phyloP scores from a whole-genome alignment of 768 basidiomycete genomes.

The Serendipita vermifera region DNA sequence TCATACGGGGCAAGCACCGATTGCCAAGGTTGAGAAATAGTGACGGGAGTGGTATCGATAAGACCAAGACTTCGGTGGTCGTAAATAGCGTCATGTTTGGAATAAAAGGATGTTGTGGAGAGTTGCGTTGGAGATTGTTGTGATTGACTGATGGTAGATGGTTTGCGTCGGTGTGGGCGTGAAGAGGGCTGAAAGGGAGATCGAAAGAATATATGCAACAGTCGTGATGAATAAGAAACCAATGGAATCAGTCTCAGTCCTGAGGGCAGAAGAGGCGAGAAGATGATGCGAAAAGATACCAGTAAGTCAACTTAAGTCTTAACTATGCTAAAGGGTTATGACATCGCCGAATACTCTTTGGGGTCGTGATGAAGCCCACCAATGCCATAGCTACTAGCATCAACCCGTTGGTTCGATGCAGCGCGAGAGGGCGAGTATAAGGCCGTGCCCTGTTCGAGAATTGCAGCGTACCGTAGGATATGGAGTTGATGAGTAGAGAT shows the following conservation, averaged over 20 bases:
- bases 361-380: no score
- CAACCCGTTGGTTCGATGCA: neutral
- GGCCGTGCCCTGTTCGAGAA: neutral
- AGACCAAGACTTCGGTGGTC: neutral
- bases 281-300: neutral
- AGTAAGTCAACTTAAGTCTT: neutral
- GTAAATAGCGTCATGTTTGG: neutral
- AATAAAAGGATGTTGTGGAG: neutral
- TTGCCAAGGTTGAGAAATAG: neutral
- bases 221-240: neutral
- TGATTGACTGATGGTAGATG: neutral
- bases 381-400: neutral
- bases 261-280: constrained; percentile 1
- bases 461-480: constrained; percentile 5
- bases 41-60: neutral
- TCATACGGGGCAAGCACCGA: neutral
- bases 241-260: neutral
- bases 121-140: neutral
- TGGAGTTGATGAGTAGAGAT: neutral
- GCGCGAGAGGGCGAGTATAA: neutral
- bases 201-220: neutral
- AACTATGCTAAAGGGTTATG: constrained; percentile 4
- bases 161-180: neutral
- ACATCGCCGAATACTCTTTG: constrained; percentile 9
- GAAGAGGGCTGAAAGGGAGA: neutral